Evolutionary conservation across 257 asterid genomes (phyloP), one percentile per base, ranked within the genome.

Genomic region (Asclepias syriaca): DNA sequence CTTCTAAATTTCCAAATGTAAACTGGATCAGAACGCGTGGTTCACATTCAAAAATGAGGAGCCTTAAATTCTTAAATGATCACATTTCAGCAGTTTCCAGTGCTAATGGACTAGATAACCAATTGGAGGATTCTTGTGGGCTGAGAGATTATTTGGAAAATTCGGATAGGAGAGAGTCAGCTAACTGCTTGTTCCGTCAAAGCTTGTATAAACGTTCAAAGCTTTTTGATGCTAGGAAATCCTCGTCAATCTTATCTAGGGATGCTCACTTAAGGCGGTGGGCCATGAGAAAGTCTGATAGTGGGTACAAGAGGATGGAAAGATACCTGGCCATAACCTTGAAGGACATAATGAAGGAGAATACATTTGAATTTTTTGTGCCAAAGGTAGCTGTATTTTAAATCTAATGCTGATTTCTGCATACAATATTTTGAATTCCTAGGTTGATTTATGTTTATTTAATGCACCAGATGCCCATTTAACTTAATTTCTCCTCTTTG

Each of bases 141-240:
- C 85, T 95, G 77, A 87, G 89, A 73, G 93, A 92, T 79, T 95
- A 95, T 83, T 77, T 95, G 84, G 99, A 95, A 82, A 95, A 85
- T 83, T 90, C 97, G 69, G 98, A 87, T 72, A 92, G 90, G 86
- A 87, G 98, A 80, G 97, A 92, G 68, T 85, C 97, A 60, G 92
- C 94, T 59, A 93, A 83, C 77, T 96, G 87, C 80, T 81, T 91
- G 75, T 95, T 95, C 78, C 93, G 87, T 13, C 96, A 92, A 74
- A 95, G 98, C 85, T 84, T 95, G 85, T 95, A 95, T 77, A 95
- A 88, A 81, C 91, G 99, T 59, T 86, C 99, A 54, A 95, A 95
- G 81, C 90, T 88, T 74, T 92, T 85, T 78, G 99, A 92, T 85
- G 96, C 99, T 80, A 78, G 96, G 72, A 92, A 90, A 84, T 90